phyloP scores from a whole-genome alignment of 768 basidiomycete genomes.

The Suillus weaverae region DNA sequence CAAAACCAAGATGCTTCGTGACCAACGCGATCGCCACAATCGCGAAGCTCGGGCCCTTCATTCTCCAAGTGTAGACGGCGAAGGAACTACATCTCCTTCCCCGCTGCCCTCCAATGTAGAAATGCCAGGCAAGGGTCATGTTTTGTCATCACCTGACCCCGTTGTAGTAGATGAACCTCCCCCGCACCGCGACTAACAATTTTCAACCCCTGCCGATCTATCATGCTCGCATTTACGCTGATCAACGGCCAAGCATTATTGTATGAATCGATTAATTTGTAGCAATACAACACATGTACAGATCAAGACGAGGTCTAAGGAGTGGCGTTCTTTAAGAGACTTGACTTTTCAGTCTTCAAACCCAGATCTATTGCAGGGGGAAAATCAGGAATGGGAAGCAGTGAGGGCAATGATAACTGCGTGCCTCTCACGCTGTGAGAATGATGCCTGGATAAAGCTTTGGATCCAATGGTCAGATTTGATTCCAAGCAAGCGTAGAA shows the following conservation, averaged over 20 bases:
- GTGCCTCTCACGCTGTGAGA: slow-evolving; percentile 24
- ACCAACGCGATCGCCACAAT: slow-evolving; percentile 59
- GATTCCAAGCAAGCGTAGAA: not conserved
- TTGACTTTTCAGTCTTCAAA: slow-evolving; percentile 11
- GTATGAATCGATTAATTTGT: not conserved
- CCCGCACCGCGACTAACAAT: slow-evolving; percentile 15
- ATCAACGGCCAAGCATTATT: not conserved
- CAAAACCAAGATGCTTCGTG: slow-evolving; percentile 49
- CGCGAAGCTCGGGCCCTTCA: slow-evolving; percentile 32
- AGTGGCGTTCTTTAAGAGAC: slow-evolving; percentile 8
- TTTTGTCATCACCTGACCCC: slow-evolving; percentile 14
- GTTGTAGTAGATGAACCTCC: slow-evolving; percentile 22
- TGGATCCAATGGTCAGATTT: not conserved
- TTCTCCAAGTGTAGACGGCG: not conserved
- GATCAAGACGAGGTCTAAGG: not conserved
- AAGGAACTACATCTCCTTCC: not conserved
- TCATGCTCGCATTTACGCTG: not conserved
- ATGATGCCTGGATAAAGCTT: not conserved
- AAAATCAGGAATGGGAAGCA: slow-evolving; percentile 31
- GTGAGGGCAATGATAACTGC: slow-evolving; percentile 42
- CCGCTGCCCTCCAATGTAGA: not conserved
- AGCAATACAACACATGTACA: not conserved
- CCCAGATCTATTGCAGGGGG: slow-evolving; percentile 7
- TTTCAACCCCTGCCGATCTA: not conserved
- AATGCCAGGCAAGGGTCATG: slow-evolving; percentile 31